Evolutionary conservation across 2,329 filamentous ascomycete genomes (phyloP).

Genomic region (Colletotrichum lindemuthianum): DNA sequence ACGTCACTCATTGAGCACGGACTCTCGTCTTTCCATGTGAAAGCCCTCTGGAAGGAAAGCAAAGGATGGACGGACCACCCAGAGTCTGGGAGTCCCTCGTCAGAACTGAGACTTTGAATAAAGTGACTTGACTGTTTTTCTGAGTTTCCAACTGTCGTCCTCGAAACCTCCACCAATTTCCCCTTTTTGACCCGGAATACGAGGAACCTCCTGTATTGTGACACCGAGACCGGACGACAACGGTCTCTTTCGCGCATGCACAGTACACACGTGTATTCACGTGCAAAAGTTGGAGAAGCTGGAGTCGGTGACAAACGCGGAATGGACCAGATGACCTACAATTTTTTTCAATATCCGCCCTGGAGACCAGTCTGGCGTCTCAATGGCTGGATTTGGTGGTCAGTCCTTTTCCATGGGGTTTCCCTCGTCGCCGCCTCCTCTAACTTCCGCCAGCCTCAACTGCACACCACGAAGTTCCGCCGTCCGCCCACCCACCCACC

Average conservation of each 20-base stretch:
- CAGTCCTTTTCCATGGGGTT: constrained; percentile 12
- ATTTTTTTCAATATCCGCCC: constrained; percentile 28
- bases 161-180: background rate
- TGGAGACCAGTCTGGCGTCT: constrained; percentile 19
- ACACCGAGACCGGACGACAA: constrained; percentile 4
- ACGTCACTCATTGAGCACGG: constrained; percentile 28
- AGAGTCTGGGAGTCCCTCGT: constrained; percentile 2
- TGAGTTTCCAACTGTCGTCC: background rate
- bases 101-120: constrained; percentile 2
- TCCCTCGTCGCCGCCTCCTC: background rate
- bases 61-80: background rate
- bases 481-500: background rate
- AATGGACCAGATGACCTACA: constrained; percentile 27
- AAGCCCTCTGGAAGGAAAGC: constrained; percentile 1
- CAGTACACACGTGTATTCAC: constrained; percentile 7
- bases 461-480: background rate
- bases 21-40: constrained; percentile 31
- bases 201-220: too few relatives aligned
- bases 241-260: background rate
- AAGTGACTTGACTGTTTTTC: background rate
- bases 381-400: background rate
- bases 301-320: background rate
- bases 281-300: constrained; percentile 26
- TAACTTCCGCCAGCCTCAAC: constrained; percentile 3
- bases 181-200: too few relatives aligned